Evolutionary conservation across 495 filamentous ascomycete species (phyloP), one percentile per base, ranked within the genome.

Genomic region (Aspergillus affinis): DNA sequence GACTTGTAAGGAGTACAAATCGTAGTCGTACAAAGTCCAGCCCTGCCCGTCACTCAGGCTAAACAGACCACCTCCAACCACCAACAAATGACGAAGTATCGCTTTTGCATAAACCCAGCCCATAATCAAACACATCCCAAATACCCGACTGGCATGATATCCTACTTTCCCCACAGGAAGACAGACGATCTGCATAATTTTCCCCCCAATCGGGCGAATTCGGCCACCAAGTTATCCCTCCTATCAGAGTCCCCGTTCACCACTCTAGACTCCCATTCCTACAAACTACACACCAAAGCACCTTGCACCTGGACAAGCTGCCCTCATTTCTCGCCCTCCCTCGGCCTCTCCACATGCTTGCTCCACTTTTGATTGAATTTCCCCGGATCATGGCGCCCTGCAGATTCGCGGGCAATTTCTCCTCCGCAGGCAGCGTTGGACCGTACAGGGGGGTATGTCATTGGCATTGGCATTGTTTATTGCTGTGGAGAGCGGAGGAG

Each of bases 181-280:
- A 27, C 32, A 23, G 23, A 32, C 36, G 50, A 18, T 47, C 53
- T 63, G 51, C 66, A 59, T 57, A 58, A 62, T 69, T 77, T 68
- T 69, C 73, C 72, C 66, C 61, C 69, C 69, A 74, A 72, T 72
- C 74, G 68, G 73, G 57, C 59, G 61, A 69, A 59, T 67, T 20
- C 44, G 17, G 10, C 7, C 21, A 15, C 7, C 20, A 51, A 61
- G 49, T 68, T 67, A 62, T 71, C 65, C 71, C 74, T 72, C 74
- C 72, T 75, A 77, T 74, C 69, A 66, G 60, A 64, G 30, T 44
- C 3, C 8, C 29, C 8, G 5, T 26, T 26, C 23, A 26, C 23
- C 23, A 26, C 23, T 26, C 23, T 26, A 26, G 23, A 26, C 23
- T 2, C 2, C 23, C 23, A 26, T 26, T 26, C 23, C 23, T 26